Base-by-base conservation (phyloP, 768 basidiomycete species). In the Leccinellum luteum region DNA sequence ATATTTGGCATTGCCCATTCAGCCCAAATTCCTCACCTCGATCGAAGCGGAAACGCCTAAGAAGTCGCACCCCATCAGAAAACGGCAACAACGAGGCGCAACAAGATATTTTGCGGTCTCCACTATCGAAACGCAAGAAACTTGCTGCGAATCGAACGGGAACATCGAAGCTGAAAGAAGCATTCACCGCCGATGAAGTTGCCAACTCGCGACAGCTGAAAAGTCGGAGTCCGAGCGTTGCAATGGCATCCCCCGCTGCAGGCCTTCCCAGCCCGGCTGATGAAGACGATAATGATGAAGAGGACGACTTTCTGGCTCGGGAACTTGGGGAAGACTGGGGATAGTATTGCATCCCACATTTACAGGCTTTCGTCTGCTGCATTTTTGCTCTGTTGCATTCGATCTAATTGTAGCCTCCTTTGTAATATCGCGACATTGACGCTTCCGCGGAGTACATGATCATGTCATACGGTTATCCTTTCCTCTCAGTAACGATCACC, bases 71-170 rank as follows among this genome's bases (percentile, higher is more conserved):
- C 4, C 88, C 90, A 0, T 86, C 85, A 5, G 85, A 86, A 23
- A 69, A 71, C n/a, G 80, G 75, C 34, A 76, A 75, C 60, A 69
- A 73, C 17, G 69, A 72, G 32, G 56, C 32, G 30, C 69, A 71
- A 17, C 73, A 79, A 34, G 81, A 84, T 64, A 62, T 66, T 13
- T 72, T 85, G 23, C 79, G 84, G 15, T 91, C 89, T 3, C 90
- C 89, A 1, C 76, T 90, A 43, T 83, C 89, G 19, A 94, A 93
- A 73, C 83, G 91, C 71, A 91, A 90, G 76, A 90, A 86, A 73
- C 63, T 92, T 38, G 82, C 80, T 7, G 79, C 84, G 13, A 85
- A 85, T 43, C 82, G 90, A 43, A 78, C 79, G 13, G 85, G 86
- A 51, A 74, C 78, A 55, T 91, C 90, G 17, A 81, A 78, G 65